Conservation (phyloP, 2,329 filamentous ascomycete species). For the Pezicula radicicola region DNA sequence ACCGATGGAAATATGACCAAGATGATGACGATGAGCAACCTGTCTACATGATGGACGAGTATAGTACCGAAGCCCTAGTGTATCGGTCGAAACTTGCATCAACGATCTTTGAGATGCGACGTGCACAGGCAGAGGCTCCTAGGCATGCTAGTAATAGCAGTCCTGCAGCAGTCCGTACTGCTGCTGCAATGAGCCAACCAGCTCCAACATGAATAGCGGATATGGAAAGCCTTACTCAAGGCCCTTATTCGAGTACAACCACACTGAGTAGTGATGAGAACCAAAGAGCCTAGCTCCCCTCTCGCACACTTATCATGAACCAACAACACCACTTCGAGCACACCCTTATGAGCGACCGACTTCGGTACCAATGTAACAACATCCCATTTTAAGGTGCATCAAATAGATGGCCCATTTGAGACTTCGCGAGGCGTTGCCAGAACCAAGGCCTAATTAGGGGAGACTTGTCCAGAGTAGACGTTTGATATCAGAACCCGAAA, state of each 20-base stretch:
- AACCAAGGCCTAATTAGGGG: slow-evolving; percentile 2
- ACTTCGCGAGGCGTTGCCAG: slow-evolving; percentile 23
- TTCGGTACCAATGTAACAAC: not conserved
- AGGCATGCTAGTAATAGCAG: slow-evolving; percentile 13
- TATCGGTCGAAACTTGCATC: slow-evolving; percentile 48
- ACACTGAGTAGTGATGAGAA: no score
- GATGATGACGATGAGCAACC: slow-evolving; percentile 78
- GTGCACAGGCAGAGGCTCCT: slow-evolving; percentile 17
- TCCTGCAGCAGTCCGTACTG: slow-evolving; percentile 18
- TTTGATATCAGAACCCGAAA: not conserved
- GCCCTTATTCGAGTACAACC: no score
- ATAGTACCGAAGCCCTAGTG: slow-evolving; percentile 54
- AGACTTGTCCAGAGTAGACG: not conserved
- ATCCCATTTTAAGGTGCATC: not conserved
- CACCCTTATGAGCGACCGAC: not conserved
- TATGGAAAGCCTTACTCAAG: not conserved
- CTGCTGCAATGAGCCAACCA: slow-evolving; percentile 11
- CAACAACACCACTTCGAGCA: not conserved
- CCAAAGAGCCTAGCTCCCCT: no score
- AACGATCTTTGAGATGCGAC: slow-evolving; percentile 20
- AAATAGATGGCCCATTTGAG: not conserved
- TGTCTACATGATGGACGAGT: slow-evolving; percentile 73
- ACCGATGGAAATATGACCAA: slow-evolving; percentile 84
- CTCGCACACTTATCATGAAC: not conserved
- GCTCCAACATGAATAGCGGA: slow-evolving; percentile 11